Evolutionary conservation across 2,329 filamentous ascomycete genomes (phyloP), one percentile per base, ranked within the genome.

Genomic region (Colletotrichum sp.): DNA sequence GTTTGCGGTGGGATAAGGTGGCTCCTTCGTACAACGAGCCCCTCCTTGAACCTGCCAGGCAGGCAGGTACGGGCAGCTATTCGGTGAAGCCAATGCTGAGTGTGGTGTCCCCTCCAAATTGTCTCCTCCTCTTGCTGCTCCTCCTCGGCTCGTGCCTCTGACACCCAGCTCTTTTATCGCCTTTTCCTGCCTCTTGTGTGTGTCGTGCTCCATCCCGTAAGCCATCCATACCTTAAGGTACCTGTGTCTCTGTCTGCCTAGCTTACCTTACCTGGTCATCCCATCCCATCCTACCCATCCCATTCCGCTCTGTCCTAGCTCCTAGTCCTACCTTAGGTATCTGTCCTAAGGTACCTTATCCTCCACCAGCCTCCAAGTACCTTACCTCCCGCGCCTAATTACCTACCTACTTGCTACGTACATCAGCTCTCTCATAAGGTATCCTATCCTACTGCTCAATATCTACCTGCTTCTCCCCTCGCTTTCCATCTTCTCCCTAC

Each of bases 141-240:
- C 54, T 36, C 33, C 31, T 66, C 67, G 71, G 67, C 67, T 70
- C 43, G 71, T 70, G 67, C 61, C 67, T 66, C 70, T 43, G 70
- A 63, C 57, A 33, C 36, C 43, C 24, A 47, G 33, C 69, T 31
- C 38, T 66, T 62, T 64, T 51, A 61, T 73, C 51, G 70, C 54
- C 54, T 70, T 61, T 65, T 59, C 70, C 55, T 70, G 62, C 67
- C 59, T 73, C 36, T 24, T 59, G 54, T 47, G 43, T 34, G 43
- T 21, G 43, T 70, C 36, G n/a, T 43, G 34, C 66, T 61, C 54
- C 65, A 67, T 59, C 27, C 55, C 29, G 31, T 33, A 21, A 66
- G 27, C 63, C 31, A 47, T 38, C 61, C 31, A 31, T n/a, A 31
- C 29, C 38, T 66, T 5, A 29, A 47, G 24, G 61, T 63, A 63